A percentile compares a stretch with the other conserved stretches of the same genome.
These are phyloP conservation scores for Cucumis variabilis DNA, from an alignment of 331 rosid genomes.

Conservation along the genomic window DNA sequence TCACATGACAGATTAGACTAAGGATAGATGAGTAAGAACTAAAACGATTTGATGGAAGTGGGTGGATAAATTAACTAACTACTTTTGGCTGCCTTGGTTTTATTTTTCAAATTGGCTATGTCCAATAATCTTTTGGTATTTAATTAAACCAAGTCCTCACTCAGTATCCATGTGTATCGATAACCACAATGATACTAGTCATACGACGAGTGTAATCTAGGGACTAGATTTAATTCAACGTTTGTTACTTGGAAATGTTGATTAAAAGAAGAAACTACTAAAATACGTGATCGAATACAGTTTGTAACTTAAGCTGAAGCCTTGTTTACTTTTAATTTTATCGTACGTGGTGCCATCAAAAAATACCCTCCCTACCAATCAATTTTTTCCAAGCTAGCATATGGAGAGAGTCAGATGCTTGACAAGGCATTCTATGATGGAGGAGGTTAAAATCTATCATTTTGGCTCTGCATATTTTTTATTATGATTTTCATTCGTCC, in stretches of 20 bases:
- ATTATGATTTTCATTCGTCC: neutral
- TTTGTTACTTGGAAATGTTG: conserved; percentile 1
- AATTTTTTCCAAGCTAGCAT: conserved; percentile 85
- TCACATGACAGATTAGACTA: neutral
- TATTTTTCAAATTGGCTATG: neutral
- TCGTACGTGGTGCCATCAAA: conserved; percentile 92
- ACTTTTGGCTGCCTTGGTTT: neutral
- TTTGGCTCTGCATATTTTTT: neutral
- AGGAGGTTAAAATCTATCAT: conserved; percentile 81
- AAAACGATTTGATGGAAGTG: neutral
- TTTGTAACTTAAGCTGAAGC: conserved; percentile 14
- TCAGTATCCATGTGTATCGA: neutral
- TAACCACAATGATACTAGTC: neutral
- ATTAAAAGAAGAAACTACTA: neutral
- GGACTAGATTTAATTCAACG: neutral
- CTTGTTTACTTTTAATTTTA: conserved; percentile 44
- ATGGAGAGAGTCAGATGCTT: conserved; percentile 97
- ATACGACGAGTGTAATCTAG: neutral
- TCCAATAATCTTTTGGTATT: neutral
- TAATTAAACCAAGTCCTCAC: neutral
- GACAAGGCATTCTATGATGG: conserved; percentile 99
- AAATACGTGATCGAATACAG: neutral
- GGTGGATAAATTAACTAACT: neutral
- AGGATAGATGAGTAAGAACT: neutral
- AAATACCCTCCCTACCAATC: conserved; percentile 95